Conservation (phyloP, 225 moss, liverwort and hornwort species). For the Rhytidiadelphus loreus region DNA sequence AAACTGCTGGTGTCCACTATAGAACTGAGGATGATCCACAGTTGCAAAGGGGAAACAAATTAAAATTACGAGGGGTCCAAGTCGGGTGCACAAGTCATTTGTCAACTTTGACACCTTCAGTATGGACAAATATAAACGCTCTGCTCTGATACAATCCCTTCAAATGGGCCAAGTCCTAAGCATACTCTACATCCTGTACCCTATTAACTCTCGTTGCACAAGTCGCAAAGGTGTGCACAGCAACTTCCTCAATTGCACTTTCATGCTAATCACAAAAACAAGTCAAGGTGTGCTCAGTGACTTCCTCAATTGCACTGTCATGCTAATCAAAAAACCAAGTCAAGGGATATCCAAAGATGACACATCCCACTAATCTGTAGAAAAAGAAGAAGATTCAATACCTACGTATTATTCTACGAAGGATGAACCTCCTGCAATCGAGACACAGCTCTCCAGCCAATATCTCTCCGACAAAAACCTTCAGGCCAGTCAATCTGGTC, state of each 20-base stretch:
- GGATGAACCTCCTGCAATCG: slow-evolving; percentile 24
- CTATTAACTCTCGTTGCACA: neutral
- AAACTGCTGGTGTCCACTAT: too few species aligned
- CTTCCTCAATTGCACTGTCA: neutral
- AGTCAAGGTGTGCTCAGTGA: neutral
- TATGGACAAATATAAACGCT: neutral
- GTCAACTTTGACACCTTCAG: neutral
- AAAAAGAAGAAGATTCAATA: neutral
- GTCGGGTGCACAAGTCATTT: neutral
- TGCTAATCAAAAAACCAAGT: neutral
- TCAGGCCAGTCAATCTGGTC: slow-evolving; percentile 63
- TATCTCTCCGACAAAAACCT: slow-evolving; percentile 72
- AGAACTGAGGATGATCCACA: too few species aligned
- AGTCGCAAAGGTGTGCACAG: neutral
- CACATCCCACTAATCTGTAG: neutral
- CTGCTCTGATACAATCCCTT: neutral
- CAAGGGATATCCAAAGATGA: neutral
- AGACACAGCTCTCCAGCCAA: slow-evolving; percentile 84
- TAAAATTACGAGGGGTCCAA: neutral
- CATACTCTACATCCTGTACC: neutral
- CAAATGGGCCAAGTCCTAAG: neutral
- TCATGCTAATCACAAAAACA: neutral
- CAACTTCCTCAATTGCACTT: neutral
- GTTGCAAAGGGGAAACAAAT: too few species aligned
- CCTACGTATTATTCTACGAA: neutral